Base-by-base conservation (phyloP, 495 filamentous ascomycete genomes). In the Xylaria flabelliformis region DNA sequence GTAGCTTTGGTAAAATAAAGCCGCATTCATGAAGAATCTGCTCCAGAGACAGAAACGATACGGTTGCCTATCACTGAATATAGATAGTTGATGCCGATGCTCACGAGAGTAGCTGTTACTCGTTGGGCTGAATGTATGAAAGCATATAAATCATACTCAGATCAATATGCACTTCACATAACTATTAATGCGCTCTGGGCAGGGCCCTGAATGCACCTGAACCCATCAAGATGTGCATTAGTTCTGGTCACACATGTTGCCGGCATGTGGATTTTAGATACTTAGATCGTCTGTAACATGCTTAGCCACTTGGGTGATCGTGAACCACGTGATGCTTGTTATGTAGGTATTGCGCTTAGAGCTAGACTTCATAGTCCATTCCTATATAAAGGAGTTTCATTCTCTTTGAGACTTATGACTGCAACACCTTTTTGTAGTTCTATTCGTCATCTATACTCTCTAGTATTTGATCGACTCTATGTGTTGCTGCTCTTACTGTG, bases 401-500 rank as follows among this genome's bases (percentile, higher is more conserved):
- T 55, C 36, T 12, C 21, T 51, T 24, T 51, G 48, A n/a, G 8
- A 10, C n/a, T 24, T 13, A 51, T 51, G n/a, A 51, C 19, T 7
- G 7, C 5, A 10, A 51, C n/a, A 21, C n/a, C 24, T 51, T 24
- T 24, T 2, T 7, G n/a, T 2, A 24, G 48, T 21, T 12, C 19
- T 9, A 51, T 24, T 10, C 32, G 44, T 6, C 44, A n/a, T n/a
- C 10, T 9, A 19, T n/a, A n/a, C 32, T 8, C 32, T 17, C 32
- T 19, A 8, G 36, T 8, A 10, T 32, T 19, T 39, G 56, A 59
- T 36, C 7, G 17, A 39, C 32, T 61, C 2, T 24, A 13, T 58
- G n/a, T 62, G 34, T 36, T 62, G 15, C 39, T 62, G 58, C 5
- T 62, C 41, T 41, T 64, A 44, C 10, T 41, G 29, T 64, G 21